Conservation (phyloP, 345 rosid genomes). For the Ricinus communis region DNA sequence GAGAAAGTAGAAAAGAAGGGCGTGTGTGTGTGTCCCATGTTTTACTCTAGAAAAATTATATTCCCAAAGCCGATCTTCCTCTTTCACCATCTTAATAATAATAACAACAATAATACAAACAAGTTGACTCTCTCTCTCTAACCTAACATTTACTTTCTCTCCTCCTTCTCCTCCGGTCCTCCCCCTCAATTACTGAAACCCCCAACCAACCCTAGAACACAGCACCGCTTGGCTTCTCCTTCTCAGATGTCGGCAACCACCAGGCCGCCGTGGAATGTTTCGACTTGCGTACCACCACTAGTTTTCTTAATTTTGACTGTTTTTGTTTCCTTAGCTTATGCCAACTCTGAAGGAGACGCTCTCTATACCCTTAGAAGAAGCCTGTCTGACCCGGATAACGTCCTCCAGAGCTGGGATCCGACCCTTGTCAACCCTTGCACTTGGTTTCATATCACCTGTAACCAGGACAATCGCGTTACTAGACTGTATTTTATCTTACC, state of each 20-base stretch:
- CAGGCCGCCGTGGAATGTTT: conserved; percentile 37
- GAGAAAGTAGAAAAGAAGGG: not conserved
- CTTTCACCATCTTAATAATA: not conserved
- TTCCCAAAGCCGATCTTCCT: conserved; percentile 53
- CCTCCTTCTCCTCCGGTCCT: conserved; percentile 1
- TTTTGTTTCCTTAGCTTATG: conserved; percentile 33
- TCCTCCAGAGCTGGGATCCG: conserved; percentile 99
- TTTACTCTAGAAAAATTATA: conserved; percentile 29
- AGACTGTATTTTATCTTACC: conserved; percentile 52
- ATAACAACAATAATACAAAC: no score
- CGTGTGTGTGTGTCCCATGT: conserved; percentile 18
- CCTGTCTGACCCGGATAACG: conserved; percentile 78
- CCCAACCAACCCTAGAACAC: not conserved
- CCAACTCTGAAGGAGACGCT: conserved; percentile 91
- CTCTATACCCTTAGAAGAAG: conserved; percentile 66
- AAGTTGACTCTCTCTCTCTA: no score
- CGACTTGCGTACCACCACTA: conserved; percentile 32
- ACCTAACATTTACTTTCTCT: no score
- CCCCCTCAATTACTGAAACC: conserved; percentile 16
- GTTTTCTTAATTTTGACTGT: conserved; percentile 4
- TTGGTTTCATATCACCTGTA: conserved; percentile 96
- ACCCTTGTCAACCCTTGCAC: conserved; percentile 94
- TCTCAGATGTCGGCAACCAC: conserved; percentile 48
- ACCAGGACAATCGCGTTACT: conserved; percentile 84
- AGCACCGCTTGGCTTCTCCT: not conserved